A percentile compares a stretch with the other conserved stretches of the same genome.
phyloP scores from a whole-genome alignment of 2,329 filamentous ascomycete species.

The Colletotrichum zoysiae region DNA sequence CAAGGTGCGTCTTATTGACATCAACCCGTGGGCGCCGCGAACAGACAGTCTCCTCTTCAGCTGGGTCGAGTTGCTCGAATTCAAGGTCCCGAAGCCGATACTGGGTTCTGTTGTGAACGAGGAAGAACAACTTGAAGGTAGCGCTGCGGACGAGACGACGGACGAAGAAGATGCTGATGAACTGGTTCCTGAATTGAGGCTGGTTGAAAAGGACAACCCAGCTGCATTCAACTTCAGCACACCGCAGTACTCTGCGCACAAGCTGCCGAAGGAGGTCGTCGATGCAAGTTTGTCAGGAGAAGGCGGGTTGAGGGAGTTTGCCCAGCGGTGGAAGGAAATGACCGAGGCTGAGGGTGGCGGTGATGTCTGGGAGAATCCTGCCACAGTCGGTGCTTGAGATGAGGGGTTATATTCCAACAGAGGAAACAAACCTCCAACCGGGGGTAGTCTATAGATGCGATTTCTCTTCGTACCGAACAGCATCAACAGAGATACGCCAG shows the following conservation, averaged over 20 bases:
- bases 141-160: constrained; percentile 51
- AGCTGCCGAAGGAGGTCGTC: constrained; percentile 93
- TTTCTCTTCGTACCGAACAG: background rate
- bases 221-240: constrained; percentile 89
- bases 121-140: constrained; percentile 52
- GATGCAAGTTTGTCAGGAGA: constrained; percentile 76
- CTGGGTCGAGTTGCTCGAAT: constrained; percentile 86
- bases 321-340: constrained; percentile 78
- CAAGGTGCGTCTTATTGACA: constrained; percentile 87
- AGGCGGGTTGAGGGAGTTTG: constrained; percentile 84
- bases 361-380: constrained; percentile 53
- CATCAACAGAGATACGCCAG: background rate
- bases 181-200: constrained; percentile 76
- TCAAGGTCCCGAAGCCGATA: constrained; percentile 71
- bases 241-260: constrained; percentile 93
- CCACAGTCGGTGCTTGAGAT: background rate
- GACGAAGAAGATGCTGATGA: constrained; percentile 59
- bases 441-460: background rate
- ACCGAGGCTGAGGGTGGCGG: constrained; percentile 55
- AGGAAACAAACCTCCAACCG: background rate
- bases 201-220: constrained; percentile 87
- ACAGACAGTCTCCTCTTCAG: constrained; percentile 92
- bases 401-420: too few relatives aligned
- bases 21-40: constrained; percentile 92
- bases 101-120: constrained; percentile 60